Conservation (phyloP, 495 filamentous ascomycete species). For the Penicillium atrosanguineum region DNA sequence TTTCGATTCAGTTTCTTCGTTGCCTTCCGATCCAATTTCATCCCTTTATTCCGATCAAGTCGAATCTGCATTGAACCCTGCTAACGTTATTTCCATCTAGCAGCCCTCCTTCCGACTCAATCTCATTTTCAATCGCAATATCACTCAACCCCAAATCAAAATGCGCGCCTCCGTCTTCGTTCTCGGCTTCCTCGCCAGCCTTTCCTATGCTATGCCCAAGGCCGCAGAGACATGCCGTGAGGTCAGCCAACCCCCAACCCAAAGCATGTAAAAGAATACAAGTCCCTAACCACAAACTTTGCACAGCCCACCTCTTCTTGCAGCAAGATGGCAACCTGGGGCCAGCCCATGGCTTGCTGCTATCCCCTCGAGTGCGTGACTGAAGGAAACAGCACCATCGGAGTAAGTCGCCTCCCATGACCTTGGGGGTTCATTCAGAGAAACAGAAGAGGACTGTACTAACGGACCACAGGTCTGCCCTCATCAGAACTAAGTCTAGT, state of each 20-base stretch:
- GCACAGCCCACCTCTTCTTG: conserved; percentile 3
- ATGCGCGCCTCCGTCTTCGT: conserved; percentile 22
- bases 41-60: neutral
- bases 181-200: conserved; percentile 15
- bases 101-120: no score
- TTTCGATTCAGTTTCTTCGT: no score
- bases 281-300: neutral
- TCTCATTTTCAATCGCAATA: neutral
- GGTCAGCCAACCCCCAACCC: conserved; percentile 2
- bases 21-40: neutral
- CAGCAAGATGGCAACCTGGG: neutral
- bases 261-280: neutral
- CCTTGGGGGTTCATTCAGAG: neutral
- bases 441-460: neutral
- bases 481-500: no score
- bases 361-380: conserved; percentile 5
- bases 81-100: neutral
- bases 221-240: conserved; percentile 8
- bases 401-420: conserved; percentile 2
- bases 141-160: neutral
- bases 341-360: conserved; percentile 9
- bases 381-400: conserved; percentile 5
- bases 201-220: conserved; percentile 15
- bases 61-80: neutral
- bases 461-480: no score